Conservation (phyloP, 345 rosid species). For the Trapa bicornis region DNA sequence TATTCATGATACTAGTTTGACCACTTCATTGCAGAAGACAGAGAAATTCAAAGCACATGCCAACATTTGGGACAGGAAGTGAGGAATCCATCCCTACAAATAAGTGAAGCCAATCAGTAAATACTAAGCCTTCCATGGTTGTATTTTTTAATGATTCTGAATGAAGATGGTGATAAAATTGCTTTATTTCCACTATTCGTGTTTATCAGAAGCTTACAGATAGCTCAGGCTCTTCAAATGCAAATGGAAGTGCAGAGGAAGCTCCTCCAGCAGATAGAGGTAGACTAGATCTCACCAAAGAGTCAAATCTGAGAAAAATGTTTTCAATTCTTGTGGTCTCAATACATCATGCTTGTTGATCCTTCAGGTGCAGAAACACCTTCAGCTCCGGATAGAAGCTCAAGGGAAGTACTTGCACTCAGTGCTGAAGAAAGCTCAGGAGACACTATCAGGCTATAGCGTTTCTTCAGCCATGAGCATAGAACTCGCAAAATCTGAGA, state of each 20-base stretch:
- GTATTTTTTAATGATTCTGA: neutral
- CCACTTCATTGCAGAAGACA: conserved; percentile 27
- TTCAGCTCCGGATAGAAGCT: conserved; percentile 93
- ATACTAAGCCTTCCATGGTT: conserved; percentile 1
- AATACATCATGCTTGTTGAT: conserved; percentile 1
- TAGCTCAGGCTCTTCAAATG: conserved; percentile 68
- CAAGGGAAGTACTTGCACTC: conserved; percentile 90
- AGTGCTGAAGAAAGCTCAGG: conserved; percentile 77
- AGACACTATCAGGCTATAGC: conserved; percentile 64
- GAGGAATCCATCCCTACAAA: conserved; percentile 18
- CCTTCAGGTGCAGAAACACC: conserved; percentile 82
- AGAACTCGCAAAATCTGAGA: conserved; percentile 62
- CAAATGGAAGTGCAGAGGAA: conserved; percentile 93
- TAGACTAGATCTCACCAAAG: conserved; percentile 14
- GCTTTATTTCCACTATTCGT: conserved; percentile 6
- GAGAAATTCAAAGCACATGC: conserved; percentile 29
- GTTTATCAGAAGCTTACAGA: conserved; percentile 49
- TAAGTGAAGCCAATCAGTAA: conserved; percentile 50
- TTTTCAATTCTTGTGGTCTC: neutral
- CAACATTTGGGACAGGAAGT: conserved; percentile 9
- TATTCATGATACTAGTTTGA: conserved; percentile 1
- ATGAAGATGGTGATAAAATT: neutral
- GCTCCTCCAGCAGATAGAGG: conserved; percentile 94
- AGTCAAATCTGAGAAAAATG: neutral
- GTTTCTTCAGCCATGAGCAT: conserved; percentile 46